These are phyloP conservation scores for Oxytropis ochrocephala DNA, from an alignment of 306 rosid genomes.

Conservation along the genomic window DNA sequence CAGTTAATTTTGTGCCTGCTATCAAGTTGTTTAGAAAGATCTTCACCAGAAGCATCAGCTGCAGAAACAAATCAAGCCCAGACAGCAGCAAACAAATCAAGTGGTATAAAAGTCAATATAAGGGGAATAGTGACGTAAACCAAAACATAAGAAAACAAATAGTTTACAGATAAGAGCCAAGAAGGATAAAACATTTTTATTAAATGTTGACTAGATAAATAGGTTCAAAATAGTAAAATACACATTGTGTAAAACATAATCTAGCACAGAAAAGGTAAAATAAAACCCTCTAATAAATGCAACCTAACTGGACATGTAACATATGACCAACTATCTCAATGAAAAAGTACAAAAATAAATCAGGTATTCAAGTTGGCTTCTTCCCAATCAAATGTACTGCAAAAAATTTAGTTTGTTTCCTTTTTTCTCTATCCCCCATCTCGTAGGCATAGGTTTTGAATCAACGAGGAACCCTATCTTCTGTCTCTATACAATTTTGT, in stretches of 20 bases:
- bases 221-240: slow-evolving; percentile 14
- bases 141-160: not conserved
- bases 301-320: not conserved
- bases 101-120: slow-evolving; percentile 5
- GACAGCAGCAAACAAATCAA: slow-evolving; percentile 8
- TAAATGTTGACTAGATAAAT: not conserved
- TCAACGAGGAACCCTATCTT: not conserved
- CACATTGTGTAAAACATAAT: not conserved
- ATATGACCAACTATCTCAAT: not conserved
- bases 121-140: not conserved
- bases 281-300: slow-evolving; percentile 10
- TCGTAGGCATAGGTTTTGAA: not conserved
- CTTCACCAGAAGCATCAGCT: slow-evolving; percentile 74
- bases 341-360: not conserved
- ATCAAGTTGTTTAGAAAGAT: slow-evolving; percentile 76
- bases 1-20: slow-evolving; percentile 67
- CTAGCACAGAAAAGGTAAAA: not conserved
- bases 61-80: slow-evolving; percentile 20
- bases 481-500: not conserved
- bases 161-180: not conserved
- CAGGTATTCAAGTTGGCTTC: not conserved
- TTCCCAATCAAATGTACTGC: not conserved
- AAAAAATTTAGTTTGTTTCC: not conserved
- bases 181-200: not conserved
- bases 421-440: not conserved